Evolutionary conservation across 1,284 basidiomycete species (phyloP).

Genomic region (Meripilus lineatus): DNA sequence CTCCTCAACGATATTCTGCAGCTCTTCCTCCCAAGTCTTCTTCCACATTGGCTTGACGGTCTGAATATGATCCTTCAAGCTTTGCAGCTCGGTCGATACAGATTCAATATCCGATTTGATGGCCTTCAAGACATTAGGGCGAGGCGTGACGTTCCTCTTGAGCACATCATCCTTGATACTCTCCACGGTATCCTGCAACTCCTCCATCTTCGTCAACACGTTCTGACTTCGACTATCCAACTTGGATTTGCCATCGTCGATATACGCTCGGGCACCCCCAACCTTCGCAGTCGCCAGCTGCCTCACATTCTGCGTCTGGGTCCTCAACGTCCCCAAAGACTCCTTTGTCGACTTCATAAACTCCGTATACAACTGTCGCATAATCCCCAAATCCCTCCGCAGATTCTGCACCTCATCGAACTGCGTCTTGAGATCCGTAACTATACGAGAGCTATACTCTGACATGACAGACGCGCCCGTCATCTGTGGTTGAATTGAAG

Average conservation of each 20-base stretch:
- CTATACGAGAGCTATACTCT: conserved; percentile 67
- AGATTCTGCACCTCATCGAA: conserved; percentile 94
- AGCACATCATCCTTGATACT: conserved; percentile 88
- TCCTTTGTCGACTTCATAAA: conserved; percentile 91
- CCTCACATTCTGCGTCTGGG: conserved; percentile 83
- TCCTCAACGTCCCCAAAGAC: conserved; percentile 70
- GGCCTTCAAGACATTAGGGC: conserved; percentile 65
- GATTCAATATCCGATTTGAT: conserved; percentile 73
- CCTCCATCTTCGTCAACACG: conserved; percentile 89
- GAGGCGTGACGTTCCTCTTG: conserved; percentile 85
- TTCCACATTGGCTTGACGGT: conserved; percentile 97
- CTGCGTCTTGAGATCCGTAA: conserved; percentile 84
- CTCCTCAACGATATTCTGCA: conserved; percentile 96
- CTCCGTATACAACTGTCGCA: conserved; percentile 92
- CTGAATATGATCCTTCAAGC: conserved; percentile 81
- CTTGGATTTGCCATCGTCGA: conserved; percentile 88
- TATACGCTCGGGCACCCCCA: conserved; percentile 83
- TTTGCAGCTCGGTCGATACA: conserved; percentile 70
- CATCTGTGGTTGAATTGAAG: conserved; percentile 63
- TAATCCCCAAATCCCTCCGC: conserved; percentile 87
- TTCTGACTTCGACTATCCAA: conserved; percentile 88
- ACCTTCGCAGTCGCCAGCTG: conserved; percentile 81
- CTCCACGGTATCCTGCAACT: conserved; percentile 91
- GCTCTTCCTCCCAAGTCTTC: conserved; percentile 96
- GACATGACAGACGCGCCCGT: conserved; percentile 70